Conservation (phyloP, 108 stramenopile species). For the Cyclotella cryptica region DNA sequence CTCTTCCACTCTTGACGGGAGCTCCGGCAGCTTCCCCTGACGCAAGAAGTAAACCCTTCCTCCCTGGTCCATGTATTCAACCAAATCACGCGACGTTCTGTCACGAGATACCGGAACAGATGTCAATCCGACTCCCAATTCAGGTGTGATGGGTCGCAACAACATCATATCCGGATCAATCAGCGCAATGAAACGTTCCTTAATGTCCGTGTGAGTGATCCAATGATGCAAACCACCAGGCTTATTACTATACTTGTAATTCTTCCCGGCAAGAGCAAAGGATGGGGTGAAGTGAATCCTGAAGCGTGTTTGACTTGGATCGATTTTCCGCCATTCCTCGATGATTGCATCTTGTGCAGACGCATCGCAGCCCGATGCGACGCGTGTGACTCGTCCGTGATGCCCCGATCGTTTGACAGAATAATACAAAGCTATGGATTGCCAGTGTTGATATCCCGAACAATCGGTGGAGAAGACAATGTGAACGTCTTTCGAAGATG, state of each 20-base stretch:
- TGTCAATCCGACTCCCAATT: conserved; percentile 34
- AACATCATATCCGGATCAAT: conserved; percentile 88
- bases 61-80: conserved; percentile 36
- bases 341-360: conserved; percentile 36
- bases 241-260: conserved; percentile 93
- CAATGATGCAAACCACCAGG: conserved; percentile 88
- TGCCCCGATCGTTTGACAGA: conserved; percentile 72
- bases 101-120: conserved; percentile 1
- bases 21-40: conserved; percentile 20
- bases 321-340: conserved; percentile 31
- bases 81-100: conserved; percentile 6
- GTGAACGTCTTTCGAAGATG: conserved; percentile 39
- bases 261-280: conserved; percentile 32
- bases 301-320: conserved; percentile 46
- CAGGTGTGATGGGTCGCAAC: conserved; percentile 73
- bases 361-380: conserved; percentile 75
- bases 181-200: conserved; percentile 69
- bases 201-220: conserved; percentile 62
- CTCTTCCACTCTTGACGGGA: conserved; percentile 18
- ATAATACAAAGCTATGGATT: conserved; percentile 88
- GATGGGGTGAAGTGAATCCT: conserved; percentile 77
- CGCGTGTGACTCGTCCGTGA: conserved; percentile 84
- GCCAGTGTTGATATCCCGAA: conserved; percentile 93
- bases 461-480: conserved; percentile 87
- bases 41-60: conserved; percentile 32